Evolutionary conservation across 176 grass and related monocot species (phyloP), one percentile per base, ranked within the genome.

Genomic region (Saccharum spontaneum): DNA sequence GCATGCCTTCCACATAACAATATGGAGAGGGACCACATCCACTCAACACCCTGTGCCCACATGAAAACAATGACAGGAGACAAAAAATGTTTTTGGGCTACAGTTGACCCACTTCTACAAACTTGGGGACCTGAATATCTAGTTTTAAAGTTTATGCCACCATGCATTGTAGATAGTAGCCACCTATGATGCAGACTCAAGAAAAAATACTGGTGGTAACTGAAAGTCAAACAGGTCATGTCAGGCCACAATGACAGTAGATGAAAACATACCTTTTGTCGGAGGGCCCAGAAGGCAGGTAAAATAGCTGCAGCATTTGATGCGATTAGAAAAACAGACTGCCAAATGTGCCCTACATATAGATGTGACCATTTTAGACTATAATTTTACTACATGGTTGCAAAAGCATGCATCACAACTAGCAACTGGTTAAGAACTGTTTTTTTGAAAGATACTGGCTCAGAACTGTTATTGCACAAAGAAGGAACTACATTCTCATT

Each of bases 301-400:
- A 98, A 91, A 76, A 92, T 89, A 73, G 93, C 93, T 81, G 93
- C 96, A 72, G 83, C 96, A 92, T 98, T 98, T 81, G 96, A 98
- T 73, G 93, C 86, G 20, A 98, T 90, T 78, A 95, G 88, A 94
- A 92, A 98, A 55, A 98, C 89, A 68, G 91, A 94, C 69, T 98
- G 96, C 93, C 89, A 90, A 44, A 98, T 90, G 81, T 98, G 96
- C 63, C 96, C 96, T 98, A 78, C 73, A 89, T 65, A 89, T 72
- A 79, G 45, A 72, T 78, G 44, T 63, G 71, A 48, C 26, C 73
- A 80, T 77, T 64, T 83, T 65, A 90, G 24, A 71, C 52, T 57
- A 33, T 62, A 76, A 71, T 38, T 28, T 77, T 65, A 62, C 65
- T 79, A 73, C 76, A 84, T 59, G 17, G 38, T 67, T 60, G 37